These are phyloP conservation scores for Penicillium sp. DNA, from an alignment of 2,329 filamentous ascomycete genomes.

Conservation along the genomic window DNA sequence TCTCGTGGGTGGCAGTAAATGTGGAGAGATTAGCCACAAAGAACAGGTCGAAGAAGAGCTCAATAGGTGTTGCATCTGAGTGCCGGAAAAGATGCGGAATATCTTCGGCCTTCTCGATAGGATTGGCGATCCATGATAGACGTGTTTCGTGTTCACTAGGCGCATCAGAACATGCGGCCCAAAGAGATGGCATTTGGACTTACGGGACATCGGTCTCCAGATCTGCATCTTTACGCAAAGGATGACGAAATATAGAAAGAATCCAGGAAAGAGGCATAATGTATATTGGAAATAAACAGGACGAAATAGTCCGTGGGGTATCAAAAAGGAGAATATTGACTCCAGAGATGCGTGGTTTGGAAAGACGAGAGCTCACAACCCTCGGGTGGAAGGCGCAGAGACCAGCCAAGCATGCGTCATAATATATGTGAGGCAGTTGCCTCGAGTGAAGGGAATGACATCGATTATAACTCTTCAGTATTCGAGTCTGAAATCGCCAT, in stretches of 20 bases:
- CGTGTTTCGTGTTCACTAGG: constrained; percentile 17
- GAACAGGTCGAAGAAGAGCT: constrained; percentile 65
- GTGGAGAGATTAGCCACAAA: constrained; percentile 69
- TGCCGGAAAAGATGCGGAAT: constrained; percentile 45
- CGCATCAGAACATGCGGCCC: constrained; percentile 1
- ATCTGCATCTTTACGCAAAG: constrained; percentile 22
- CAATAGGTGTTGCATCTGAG: constrained; percentile 58
- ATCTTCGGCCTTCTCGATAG: constrained; percentile 33
- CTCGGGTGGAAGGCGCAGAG: background rate
- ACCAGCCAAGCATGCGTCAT: constrained; percentile 1
- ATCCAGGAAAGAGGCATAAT: constrained; percentile 35
- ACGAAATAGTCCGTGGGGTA: constrained; percentile 15
- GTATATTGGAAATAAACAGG: constrained; percentile 10
- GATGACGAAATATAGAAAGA: constrained; percentile 35
- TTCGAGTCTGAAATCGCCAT: constrained; percentile 30
- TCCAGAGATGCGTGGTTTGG: constrained; percentile 7
- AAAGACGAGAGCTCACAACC: background rate
- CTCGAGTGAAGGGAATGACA: background rate
- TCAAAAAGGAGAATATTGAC: constrained; percentile 22
- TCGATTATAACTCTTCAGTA: constrained; percentile 30
- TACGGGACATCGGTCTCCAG: constrained; percentile 24
- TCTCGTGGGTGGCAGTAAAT: constrained; percentile 61
- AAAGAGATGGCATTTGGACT: constrained; percentile 14
- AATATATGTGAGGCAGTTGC: background rate
- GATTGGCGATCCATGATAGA: constrained; percentile 41